Conservation (phyloP, 345 rosid species). For the Brassica incana region DNA sequence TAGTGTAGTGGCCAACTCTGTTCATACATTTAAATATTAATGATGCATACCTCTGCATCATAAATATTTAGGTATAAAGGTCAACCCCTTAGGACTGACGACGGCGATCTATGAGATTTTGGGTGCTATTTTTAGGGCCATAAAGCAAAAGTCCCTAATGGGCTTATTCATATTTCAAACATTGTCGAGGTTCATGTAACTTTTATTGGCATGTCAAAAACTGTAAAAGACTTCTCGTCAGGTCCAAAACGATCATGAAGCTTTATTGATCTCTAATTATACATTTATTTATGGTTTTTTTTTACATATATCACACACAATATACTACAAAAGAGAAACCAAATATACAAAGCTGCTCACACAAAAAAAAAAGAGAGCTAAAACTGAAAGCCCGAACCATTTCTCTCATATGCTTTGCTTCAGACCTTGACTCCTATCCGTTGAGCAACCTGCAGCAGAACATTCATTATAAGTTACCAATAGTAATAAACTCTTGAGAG, state of each 20-base stretch:
- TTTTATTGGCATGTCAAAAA: neutral
- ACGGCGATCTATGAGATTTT: neutral
- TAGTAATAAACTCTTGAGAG: neutral
- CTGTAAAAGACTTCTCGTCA: neutral
- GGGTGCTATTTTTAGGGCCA: neutral
- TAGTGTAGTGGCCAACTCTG: conserved; percentile 6
- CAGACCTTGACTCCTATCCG: conserved; percentile 72
- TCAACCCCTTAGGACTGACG: conserved; percentile 3
- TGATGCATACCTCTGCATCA: neutral
- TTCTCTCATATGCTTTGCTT: conserved; percentile 20
- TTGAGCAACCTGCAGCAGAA: conserved; percentile 59
- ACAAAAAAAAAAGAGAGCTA: neutral
- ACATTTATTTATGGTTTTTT: neutral
- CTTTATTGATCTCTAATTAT: conserved; percentile 21
- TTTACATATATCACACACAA: conserved; percentile 18
- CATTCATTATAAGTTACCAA: neutral
- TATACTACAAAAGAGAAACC: conserved; percentile 6
- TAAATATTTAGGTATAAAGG: neutral
- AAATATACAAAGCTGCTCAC: conserved; percentile 29
- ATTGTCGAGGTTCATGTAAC: neutral
- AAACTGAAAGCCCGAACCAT: conserved; percentile 24
- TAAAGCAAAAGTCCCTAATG: neutral
- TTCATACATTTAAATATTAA: neutral
- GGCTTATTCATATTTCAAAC: neutral
- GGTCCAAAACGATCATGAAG: conserved; percentile 24